phyloP scores from a whole-genome alignment of 2,329 filamentous ascomycete genomes.

The Chrysosporium keratinophilum region DNA sequence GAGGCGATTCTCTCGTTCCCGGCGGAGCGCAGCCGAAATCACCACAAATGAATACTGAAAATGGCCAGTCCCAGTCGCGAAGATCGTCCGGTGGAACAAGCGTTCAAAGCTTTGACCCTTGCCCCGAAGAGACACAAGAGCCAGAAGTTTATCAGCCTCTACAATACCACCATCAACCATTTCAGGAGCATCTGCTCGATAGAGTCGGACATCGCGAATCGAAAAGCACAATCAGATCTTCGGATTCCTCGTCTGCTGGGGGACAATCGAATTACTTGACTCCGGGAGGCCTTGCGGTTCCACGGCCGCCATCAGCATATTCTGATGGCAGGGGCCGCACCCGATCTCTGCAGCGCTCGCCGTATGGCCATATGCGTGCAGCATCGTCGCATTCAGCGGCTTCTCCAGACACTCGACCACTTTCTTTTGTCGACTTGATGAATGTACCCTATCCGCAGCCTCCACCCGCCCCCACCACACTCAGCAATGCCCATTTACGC shows the following conservation, averaged over 20 bases:
- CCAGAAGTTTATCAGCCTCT: conserved; percentile 37
- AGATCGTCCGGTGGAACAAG: conserved; percentile 28
- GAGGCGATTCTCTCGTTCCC: conserved; percentile 7
- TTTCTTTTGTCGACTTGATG: conserved; percentile 53
- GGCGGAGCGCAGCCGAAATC: not conserved
- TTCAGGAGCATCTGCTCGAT: conserved; percentile 28
- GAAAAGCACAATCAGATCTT: conserved; percentile 22
- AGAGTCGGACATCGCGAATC: conserved; percentile 21
- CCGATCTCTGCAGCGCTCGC: conserved; percentile 44
- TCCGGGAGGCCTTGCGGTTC: conserved; percentile 49
- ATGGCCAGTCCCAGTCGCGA: conserved; percentile 18
- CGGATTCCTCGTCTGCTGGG: conserved; percentile 36
- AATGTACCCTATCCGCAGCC: conserved; percentile 72
- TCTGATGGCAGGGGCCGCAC: conserved; percentile 54
- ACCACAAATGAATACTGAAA: conserved; percentile 14
- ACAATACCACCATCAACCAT: conserved; percentile 43
- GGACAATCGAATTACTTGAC: conserved; percentile 52
- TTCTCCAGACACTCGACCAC: conserved; percentile 49
- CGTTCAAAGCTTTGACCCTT: conserved; percentile 23
- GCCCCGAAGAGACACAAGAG: conserved; percentile 17
- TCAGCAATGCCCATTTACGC: conserved; percentile 76
- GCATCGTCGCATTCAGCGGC: conserved; percentile 40
- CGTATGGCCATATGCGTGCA: conserved; percentile 39
- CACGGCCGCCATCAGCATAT: conserved; percentile 65
- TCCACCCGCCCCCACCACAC: conserved; percentile 49